Conservation (phyloP, 2,329 filamentous ascomycete species). For the Colletotrichum agaves region DNA sequence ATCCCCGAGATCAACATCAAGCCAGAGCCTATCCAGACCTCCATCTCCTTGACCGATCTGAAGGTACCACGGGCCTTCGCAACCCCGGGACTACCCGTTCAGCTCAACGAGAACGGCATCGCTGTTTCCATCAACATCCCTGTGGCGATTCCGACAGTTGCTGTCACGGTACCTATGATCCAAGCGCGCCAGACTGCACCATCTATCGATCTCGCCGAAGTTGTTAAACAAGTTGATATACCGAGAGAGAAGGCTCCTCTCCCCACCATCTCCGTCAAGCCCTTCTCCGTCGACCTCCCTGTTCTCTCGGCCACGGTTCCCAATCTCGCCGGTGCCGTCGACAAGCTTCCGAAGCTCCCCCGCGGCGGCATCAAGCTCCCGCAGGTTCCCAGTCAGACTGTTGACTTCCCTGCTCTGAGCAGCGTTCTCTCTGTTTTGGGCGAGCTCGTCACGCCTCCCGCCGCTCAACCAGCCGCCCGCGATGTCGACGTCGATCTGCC, state of each 20-base stretch:
- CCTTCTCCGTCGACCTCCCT: neutral
- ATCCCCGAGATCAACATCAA: neutral
- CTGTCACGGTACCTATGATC: no score
- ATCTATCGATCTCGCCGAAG: no score
- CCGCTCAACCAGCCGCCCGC: neutral
- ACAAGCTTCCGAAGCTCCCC: neutral
- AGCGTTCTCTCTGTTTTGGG: neutral
- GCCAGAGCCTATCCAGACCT: neutral
- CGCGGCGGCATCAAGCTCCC: conserved; percentile 7
- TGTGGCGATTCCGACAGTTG: neutral
- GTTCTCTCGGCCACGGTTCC: neutral
- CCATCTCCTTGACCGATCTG: neutral
- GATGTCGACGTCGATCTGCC: neutral
- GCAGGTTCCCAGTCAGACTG: neutral
- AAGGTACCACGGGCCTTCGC: no score
- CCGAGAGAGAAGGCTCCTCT: neutral
- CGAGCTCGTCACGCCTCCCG: neutral
- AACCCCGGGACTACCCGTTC: neutral
- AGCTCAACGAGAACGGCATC: neutral
- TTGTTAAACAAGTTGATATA: no score
- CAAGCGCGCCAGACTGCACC: no score
- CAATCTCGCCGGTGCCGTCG: neutral
- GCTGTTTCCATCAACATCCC: neutral
- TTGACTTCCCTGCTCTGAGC: neutral
- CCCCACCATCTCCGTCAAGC: neutral